Percentiles rank a stretch among this genome's conserved stretches.
phyloP scores from a whole-genome alignment of 2,329 filamentous ascomycete genomes.

The Xylaria digitata region DNA sequence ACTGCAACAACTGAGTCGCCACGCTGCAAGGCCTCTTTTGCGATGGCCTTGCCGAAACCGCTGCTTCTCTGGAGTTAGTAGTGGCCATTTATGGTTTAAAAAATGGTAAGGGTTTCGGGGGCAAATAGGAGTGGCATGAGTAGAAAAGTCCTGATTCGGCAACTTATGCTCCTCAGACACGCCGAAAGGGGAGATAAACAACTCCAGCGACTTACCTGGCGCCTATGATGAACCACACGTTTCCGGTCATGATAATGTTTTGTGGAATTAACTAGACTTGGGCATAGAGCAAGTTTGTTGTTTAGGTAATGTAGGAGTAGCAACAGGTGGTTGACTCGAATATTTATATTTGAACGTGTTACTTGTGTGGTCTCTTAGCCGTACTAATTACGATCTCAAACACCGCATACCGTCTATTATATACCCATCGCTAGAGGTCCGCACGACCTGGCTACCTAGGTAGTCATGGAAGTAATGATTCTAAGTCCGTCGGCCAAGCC shows the following conservation, averaged over 20 bases:
- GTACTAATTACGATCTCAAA: neutral
- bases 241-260: constrained; percentile 33
- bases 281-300: neutral
- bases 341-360: neutral
- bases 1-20: constrained; percentile 65
- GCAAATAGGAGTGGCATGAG: too few species aligned
- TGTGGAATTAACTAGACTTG: neutral
- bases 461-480: neutral
- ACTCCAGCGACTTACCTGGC: constrained; percentile 45
- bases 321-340: neutral
- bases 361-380: neutral
- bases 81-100: too few species aligned
- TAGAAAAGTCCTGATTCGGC: too few species aligned
- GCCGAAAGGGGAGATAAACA: too few species aligned
- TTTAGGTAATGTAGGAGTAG: neutral
- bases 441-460: too few species aligned
- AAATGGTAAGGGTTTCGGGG: too few species aligned
- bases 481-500: constrained; percentile 6
- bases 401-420: neutral
- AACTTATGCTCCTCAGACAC: too few species aligned
- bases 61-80: constrained; percentile 46
- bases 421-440: constrained; percentile 1
- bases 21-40: constrained; percentile 55
- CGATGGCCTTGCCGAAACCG: constrained; percentile 62
- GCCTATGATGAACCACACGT: constrained; percentile 66